These are phyloP conservation scores for Xylaria hypoxylon DNA, from an alignment of 2,329 filamentous ascomycete genomes.

Conservation along the genomic window DNA sequence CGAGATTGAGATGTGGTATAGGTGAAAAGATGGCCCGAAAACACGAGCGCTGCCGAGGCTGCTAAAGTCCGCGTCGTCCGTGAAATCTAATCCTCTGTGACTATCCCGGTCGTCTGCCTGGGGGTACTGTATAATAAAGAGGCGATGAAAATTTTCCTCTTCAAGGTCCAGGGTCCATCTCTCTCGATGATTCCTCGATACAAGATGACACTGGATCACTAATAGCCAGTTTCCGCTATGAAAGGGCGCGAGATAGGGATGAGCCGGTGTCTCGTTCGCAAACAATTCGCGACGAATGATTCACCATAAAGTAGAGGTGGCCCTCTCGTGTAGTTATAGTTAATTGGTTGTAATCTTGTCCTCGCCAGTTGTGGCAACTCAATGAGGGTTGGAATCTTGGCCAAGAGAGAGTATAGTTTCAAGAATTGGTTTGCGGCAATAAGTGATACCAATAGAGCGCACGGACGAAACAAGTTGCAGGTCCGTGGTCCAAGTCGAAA, in stretches of 20 bases:
- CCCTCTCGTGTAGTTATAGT: too few relatives aligned
- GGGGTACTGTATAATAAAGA: constrained; percentile 37
- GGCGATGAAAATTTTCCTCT: constrained; percentile 40
- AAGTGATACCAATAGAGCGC: constrained; percentile 11
- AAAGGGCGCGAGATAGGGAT: background rate
- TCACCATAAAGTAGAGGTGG: constrained; percentile 4
- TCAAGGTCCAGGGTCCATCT: constrained; percentile 15
- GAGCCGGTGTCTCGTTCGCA: background rate
- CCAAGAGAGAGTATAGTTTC: constrained; percentile 18
- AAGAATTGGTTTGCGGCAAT: constrained; percentile 4
- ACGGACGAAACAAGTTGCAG: constrained; percentile 16
- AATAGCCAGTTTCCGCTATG: background rate
- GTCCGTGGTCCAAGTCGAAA: constrained; percentile 16
- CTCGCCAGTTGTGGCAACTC: background rate
- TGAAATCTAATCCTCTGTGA: constrained; percentile 20
- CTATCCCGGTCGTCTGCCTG: constrained; percentile 32
- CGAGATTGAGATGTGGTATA: constrained; percentile 41
- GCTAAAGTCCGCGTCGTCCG: constrained; percentile 36
- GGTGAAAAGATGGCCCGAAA: constrained; percentile 9
- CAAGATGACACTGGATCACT: background rate
- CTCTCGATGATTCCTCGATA: background rate
- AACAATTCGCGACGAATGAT: constrained; percentile 19
- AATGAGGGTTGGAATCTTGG: constrained; percentile 8
- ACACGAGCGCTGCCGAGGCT: constrained; percentile 33
- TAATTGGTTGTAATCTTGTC: background rate